Evolutionary conservation across 306 rosid genomes (phyloP), one percentile per base, ranked within the genome.

Genomic region (Corylus avellana): DNA sequence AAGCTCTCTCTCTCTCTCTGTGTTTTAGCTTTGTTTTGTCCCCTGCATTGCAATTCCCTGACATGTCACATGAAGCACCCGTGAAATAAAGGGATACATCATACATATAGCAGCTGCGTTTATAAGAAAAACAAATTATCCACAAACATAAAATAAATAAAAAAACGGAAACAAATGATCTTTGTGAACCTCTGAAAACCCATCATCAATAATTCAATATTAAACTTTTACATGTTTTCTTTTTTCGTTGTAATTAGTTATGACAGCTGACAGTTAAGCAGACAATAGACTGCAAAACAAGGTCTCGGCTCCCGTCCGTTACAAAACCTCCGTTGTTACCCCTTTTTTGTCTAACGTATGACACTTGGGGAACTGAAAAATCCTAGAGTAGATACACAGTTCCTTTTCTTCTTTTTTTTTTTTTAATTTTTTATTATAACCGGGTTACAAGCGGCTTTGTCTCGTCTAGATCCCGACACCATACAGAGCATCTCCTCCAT

Each of bases 31-130:
- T 48, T 46, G 18, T 20, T 73, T 75, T 35, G 35, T 79, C 55
- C 77, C 73, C 68, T 35, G 18, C 14, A 59, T 83, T 55, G 70
- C 46, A 20, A 73, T 44, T 20, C 54, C 10, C 12, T 39, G 58
- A 29, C 50, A 74, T 66, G 25, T 50, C 59, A 63, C 20, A n/a
- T 37, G 66, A 79, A 72, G 37, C 76, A 56, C 70, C 51, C 75
- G 5, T 56, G 32, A 77, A 54, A 39, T 2, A 66, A 25, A 67
- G 32, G 17, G 46, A 42, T 42, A 4, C 5, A 39, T 39, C 1
- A 42, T 42, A 7, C 46, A 42, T 42, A 12, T 42, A 35, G 51
- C n/a, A 59, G 42, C n/a, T 13, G n/a, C 72, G 16, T 17, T 67
- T 10, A 67, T 39, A 18, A 67, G 53, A 18, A 8, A 63, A 63